Percentiles rank a stretch among this genome's conserved stretches.
These are phyloP conservation scores for Termitomyces eurrhizus DNA, from an alignment of 768 basidiomycete species.

Conservation along the genomic window DNA sequence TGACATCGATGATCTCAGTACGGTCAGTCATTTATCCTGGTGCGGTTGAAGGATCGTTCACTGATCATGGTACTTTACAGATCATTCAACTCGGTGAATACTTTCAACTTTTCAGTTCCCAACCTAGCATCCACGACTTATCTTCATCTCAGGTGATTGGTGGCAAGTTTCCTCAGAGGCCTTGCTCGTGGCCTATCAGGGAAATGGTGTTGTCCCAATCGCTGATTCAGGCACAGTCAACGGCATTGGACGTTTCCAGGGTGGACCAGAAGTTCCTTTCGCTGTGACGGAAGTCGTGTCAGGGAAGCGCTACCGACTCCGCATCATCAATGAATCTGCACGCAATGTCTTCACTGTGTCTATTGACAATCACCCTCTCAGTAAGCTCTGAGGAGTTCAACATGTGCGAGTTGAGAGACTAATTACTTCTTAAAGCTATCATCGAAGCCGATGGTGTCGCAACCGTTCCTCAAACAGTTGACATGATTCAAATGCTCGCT, in stretches of 20 bases:
- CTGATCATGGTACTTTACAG: constrained; percentile 5
- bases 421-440: constrained; percentile 20
- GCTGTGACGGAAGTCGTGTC: constrained; percentile 32
- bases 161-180: constrained; percentile 24
- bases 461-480: constrained; percentile 28
- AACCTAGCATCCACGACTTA: constrained; percentile 21
- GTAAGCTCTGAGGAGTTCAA: background rate
- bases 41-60: background rate
- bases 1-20: constrained; percentile 14
- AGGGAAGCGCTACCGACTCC: constrained; percentile 43
- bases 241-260: constrained; percentile 34
- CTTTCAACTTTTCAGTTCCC: constrained; percentile 6
- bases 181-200: constrained; percentile 24
- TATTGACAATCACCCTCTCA: constrained; percentile 28
- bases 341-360: constrained; percentile 31
- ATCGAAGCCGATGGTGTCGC: constrained; percentile 37
- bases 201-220: constrained; percentile 25
- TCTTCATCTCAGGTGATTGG: constrained; percentile 36
- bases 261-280: constrained; percentile 33
- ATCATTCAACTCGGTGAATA: constrained; percentile 16
- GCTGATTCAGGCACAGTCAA: constrained; percentile 41
- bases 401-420: background rate
- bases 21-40: constrained; percentile 1
- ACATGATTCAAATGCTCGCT: constrained; percentile 37
- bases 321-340: constrained; percentile 43